phyloP scores from a whole-genome alignment of 768 basidiomycete species.

The Rhizopogon vesiculosus region DNA sequence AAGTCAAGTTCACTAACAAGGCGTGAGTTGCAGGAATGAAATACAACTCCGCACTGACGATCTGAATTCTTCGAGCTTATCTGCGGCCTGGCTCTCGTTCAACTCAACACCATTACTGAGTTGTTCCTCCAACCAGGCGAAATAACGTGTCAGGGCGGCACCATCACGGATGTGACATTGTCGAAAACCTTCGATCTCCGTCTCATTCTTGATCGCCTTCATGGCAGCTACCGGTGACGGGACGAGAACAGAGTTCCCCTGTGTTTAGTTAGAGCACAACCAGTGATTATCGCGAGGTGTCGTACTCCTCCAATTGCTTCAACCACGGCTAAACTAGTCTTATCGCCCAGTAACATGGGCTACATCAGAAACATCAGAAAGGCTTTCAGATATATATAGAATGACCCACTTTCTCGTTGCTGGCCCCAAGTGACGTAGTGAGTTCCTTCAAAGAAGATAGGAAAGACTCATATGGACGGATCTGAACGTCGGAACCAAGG shows the following conservation, averaged over 20 bases:
- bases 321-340: conserved; percentile 77
- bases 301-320: conserved; percentile 70
- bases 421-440: conserved; percentile 27
- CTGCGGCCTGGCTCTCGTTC: conserved; percentile 78
- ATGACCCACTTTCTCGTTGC: conserved; percentile 26
- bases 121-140: conserved; percentile 91
- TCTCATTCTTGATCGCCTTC: conserved; percentile 76
- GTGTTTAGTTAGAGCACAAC: conserved; percentile 5
- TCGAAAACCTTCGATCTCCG: conserved; percentile 87
- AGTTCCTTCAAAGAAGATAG: conserved; percentile 59
- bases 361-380: conserved; percentile 18
- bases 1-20: conserved; percentile 58
- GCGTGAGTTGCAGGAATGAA: background rate
- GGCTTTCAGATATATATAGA: conserved; percentile 17
- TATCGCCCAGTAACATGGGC: conserved; percentile 75
- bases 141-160: conserved; percentile 81
- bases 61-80: conserved; percentile 74
- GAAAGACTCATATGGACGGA: conserved; percentile 67
- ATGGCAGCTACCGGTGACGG: conserved; percentile 75
- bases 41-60: conserved; percentile 47
- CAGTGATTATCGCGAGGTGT: background rate
- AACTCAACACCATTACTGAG: conserved; percentile 56
- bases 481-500: conserved; percentile 56
- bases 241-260: conserved; percentile 56
- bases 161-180: conserved; percentile 89